Evolutionary conservation across 2,329 filamentous ascomycete genomes (phyloP).

Genomic region (Fusarium bulbicola): DNA sequence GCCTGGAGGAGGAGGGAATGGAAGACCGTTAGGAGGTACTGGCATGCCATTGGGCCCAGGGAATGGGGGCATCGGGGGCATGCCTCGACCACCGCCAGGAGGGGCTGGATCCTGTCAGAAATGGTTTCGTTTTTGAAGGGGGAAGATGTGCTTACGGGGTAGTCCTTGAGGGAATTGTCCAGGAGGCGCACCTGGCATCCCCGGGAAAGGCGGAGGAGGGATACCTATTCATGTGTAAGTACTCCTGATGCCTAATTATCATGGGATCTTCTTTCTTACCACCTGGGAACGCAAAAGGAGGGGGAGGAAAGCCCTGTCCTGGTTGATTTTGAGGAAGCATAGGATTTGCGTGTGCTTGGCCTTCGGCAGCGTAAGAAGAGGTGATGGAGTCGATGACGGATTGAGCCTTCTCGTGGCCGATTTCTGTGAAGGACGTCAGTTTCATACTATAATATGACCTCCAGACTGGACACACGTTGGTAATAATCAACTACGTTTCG

Average conservation of each 20-base stretch:
- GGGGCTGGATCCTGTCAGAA: conserved; percentile 48
- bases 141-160: conserved; percentile 60
- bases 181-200: conserved; percentile 56
- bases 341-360: conserved; percentile 85
- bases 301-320: conserved; percentile 59
- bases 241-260: conserved; percentile 2
- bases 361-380: conserved; percentile 92
- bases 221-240: conserved; percentile 53
- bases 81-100: conserved; percentile 62
- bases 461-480: conserved; percentile 70
- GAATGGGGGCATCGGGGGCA: conserved; percentile 56
- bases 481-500: conserved; percentile 99
- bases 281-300: conserved; percentile 72
- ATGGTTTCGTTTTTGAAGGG: background rate
- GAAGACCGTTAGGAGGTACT: conserved; percentile 53
- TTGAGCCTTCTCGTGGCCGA: conserved; percentile 98
- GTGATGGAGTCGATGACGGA: conserved; percentile 99
- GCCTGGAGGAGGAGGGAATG: conserved; percentile 43
- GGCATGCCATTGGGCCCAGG: conserved; percentile 56
- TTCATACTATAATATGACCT: background rate
- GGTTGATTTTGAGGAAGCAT: conserved; percentile 79
- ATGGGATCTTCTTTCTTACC: conserved; percentile 47
- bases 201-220: conserved; percentile 70
- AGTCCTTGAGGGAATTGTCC: conserved; percentile 53
- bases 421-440: conserved; percentile 67